Evolutionary conservation across 139 green algal species (phyloP).

Genomic region (Coccomyxa sp.): DNA sequence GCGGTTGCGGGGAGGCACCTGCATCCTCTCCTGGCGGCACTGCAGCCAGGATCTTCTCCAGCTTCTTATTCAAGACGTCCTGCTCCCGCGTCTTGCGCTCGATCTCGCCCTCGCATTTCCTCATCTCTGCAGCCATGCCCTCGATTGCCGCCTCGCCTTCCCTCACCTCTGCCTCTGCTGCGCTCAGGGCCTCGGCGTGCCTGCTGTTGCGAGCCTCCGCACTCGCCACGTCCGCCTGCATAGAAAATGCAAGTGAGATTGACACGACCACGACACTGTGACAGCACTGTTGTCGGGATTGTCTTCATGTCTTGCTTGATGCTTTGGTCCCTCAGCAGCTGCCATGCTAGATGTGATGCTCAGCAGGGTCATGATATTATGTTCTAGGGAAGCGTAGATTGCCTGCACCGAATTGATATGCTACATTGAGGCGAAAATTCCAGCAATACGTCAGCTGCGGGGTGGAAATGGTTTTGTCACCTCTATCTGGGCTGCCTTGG

Average conservation of each 20-base stretch:
- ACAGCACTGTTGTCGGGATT: too few relatives aligned
- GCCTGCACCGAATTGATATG: too few relatives aligned
- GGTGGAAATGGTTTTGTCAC: too few relatives aligned
- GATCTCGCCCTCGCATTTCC: constrained; percentile 72
- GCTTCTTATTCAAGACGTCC: constrained; percentile 74
- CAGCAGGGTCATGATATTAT: too few relatives aligned
- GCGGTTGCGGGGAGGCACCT: constrained; percentile 35
- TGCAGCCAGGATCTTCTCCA: constrained; percentile 34
- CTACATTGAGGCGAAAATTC: too few relatives aligned
- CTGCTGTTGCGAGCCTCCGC: constrained; percentile 64
- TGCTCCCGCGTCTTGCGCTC: constrained; percentile 81
- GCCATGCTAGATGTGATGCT: too few relatives aligned
- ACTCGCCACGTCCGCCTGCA: constrained; percentile 76
- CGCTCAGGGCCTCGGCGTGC: constrained; percentile 59
- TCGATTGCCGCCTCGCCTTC: not conserved
- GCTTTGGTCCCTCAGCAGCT: too few relatives aligned
- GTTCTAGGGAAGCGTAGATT: too few relatives aligned
- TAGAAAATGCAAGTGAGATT: not conserved
- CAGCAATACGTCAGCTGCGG: too few relatives aligned
- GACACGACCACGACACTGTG: too few relatives aligned
- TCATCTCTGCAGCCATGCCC: constrained; percentile 54
- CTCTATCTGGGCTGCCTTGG: too few relatives aligned
- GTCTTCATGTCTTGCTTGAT: too few relatives aligned
- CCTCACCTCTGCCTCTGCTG: constrained; percentile 65
- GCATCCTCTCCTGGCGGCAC: not conserved